Percentiles rank a stretch among this genome's conserved stretches.
Evolutionary conservation across 2,329 filamentous ascomycete species (phyloP).

Genomic region (Fusarium sp.): DNA sequence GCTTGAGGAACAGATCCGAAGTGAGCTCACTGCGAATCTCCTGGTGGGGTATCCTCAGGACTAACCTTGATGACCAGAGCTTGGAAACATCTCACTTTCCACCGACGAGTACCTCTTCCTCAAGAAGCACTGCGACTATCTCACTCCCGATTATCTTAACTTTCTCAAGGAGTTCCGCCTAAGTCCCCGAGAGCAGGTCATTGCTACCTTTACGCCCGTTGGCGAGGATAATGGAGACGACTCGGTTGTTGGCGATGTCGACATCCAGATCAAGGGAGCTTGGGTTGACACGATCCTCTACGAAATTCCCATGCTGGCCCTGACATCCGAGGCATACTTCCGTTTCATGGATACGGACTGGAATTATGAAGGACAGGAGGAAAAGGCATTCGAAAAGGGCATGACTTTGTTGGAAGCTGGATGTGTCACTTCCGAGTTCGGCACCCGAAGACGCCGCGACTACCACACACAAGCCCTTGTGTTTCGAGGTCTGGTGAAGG

Average conservation of each 20-base stretch:
- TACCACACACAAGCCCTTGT: constrained; percentile 96
- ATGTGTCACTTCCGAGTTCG: constrained; percentile 93
- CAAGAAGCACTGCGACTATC: constrained; percentile 78
- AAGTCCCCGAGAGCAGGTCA: constrained; percentile 80
- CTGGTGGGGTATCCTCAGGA: not conserved
- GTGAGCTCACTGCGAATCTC: constrained; percentile 55
- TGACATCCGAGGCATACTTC: constrained; percentile 97
- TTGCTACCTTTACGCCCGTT: constrained; percentile 68
- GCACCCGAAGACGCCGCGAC: constrained; percentile 84
- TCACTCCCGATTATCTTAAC: constrained; percentile 76
- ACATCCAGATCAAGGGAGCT: constrained; percentile 77
- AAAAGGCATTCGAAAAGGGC: constrained; percentile 84
- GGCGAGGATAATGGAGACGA: constrained; percentile 67
- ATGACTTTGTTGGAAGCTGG: constrained; percentile 77
- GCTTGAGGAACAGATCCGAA: constrained; percentile 83
- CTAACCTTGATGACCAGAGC: constrained; percentile 62
- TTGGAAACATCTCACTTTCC: constrained; percentile 81
- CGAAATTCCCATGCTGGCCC: constrained; percentile 90
- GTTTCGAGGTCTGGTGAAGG: constrained; percentile 82
- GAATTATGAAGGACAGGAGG: constrained; percentile 85
- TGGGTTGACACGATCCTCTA: constrained; percentile 98
- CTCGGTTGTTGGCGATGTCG: constrained; percentile 74
- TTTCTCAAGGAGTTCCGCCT: constrained; percentile 85
- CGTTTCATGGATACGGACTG: constrained; percentile 94
- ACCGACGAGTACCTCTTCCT: constrained; percentile 83